phyloP scores from a whole-genome alignment of 176 grass and related monocot species.

The Phoenix dactylifera region DNA sequence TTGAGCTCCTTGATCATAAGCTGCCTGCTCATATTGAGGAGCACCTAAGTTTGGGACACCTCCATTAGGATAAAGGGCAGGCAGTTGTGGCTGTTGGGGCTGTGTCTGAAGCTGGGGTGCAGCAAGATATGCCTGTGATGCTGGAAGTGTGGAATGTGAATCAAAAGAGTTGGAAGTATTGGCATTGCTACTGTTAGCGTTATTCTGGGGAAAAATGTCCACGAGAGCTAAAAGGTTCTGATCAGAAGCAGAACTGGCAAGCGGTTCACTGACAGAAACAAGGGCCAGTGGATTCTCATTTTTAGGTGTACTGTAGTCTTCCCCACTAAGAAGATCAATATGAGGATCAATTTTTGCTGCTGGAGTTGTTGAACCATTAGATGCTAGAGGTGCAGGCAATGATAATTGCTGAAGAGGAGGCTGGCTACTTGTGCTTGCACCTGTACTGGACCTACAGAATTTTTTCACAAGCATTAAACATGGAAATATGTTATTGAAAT shows the following conservation, averaged over 20 bases:
- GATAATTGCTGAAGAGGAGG: slow-evolving; percentile 46
- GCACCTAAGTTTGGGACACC: slow-evolving; percentile 22
- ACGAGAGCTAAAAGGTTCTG: slow-evolving; percentile 70
- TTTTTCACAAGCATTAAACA: too few relatives aligned
- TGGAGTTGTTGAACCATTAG: slow-evolving; percentile 26
- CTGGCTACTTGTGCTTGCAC: slow-evolving; percentile 40
- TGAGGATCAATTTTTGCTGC: slow-evolving; percentile 27
- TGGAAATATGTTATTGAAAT: too few relatives aligned
- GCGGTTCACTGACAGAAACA: slow-evolving; percentile 42
- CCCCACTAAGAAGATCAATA: slow-evolving; percentile 86
- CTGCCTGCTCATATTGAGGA: slow-evolving; percentile 18
- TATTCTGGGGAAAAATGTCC: slow-evolving; percentile 73
- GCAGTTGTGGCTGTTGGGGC: slow-evolving; percentile 36
- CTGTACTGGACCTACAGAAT: slow-evolving; percentile 34
- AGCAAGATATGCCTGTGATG: slow-evolving; percentile 40
- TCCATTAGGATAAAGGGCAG: slow-evolving; percentile 39
- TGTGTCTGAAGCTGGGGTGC: background rate
- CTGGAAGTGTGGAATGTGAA: slow-evolving; percentile 36
- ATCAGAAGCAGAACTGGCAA: slow-evolving; percentile 46
- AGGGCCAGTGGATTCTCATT: slow-evolving; percentile 50
- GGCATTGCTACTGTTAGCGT: slow-evolving; percentile 33
- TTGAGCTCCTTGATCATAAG: slow-evolving; percentile 38
- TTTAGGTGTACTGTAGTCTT: slow-evolving; percentile 61
- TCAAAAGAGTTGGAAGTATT: slow-evolving; percentile 22
- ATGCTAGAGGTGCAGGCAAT: slow-evolving; percentile 44